These are phyloP conservation scores for Colletotrichum sp. DNA, from an alignment of 2,329 filamentous ascomycete genomes.

Conservation along the genomic window DNA sequence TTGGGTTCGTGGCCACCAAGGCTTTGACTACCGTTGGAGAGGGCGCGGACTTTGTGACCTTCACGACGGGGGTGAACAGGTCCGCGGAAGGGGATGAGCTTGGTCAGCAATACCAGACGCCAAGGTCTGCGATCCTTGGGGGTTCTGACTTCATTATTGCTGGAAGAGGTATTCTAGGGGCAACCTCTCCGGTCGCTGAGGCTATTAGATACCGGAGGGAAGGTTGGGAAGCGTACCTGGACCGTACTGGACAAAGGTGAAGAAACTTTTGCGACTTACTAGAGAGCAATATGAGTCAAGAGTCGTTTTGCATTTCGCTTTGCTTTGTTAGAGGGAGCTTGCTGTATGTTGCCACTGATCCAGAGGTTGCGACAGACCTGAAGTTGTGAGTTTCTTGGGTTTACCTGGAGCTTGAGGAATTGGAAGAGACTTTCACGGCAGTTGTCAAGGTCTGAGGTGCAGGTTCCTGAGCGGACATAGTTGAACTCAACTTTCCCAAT, in stretches of 20 bases:
- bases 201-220: constrained; percentile 35
- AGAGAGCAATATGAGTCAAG: neutral
- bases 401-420: neutral
- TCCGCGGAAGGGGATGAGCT: constrained; percentile 53
- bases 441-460: neutral
- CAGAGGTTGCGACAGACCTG: neutral
- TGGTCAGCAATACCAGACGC: constrained; percentile 64
- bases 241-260: neutral
- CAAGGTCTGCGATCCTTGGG: constrained; percentile 50
- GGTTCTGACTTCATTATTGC: constrained; percentile 64
- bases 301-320: neutral
- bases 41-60: constrained; percentile 55
- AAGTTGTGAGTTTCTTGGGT: neutral
- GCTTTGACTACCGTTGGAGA: constrained; percentile 39
- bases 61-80: constrained; percentile 62
- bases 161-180: constrained; percentile 57
- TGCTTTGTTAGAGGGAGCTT: neutral
- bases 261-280: neutral
- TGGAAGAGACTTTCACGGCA: neutral
- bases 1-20: constrained; percentile 43
- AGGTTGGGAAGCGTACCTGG: constrained; percentile 22
- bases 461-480: neutral
- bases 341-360: neutral
- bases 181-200: constrained; percentile 46
- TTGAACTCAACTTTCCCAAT: neutral